Evolutionary conservation across 805 yeast species (phyloP), one percentile per base, ranked within the genome.

Genomic region (Pichia membranifaciens): DNA sequence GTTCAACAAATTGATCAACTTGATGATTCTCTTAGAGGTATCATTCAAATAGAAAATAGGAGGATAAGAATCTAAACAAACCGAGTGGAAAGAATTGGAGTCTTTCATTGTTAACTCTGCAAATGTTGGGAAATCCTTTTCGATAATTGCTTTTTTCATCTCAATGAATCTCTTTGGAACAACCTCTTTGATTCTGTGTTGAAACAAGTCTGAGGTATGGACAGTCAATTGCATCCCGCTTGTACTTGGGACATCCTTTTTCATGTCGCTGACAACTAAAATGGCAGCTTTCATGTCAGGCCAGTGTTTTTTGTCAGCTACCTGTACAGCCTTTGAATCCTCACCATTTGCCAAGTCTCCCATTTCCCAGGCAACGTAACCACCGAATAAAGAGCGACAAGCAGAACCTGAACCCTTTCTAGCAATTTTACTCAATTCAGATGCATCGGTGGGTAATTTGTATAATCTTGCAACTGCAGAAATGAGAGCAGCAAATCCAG

Each of bases 321-420:
- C 79, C 69, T 90, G 88, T 25, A 89, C 95, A 3, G 99, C 99
- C 58, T 81, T 83, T 13, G 97, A 90, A 69, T 93, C 99, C 39
- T 78, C 73, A n/a, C 99, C 99, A 61, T 89, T 84, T 0, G 54
- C 68, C 49, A 61, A 53, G 3, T 57, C 54, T 48, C 99, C 99
- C 97, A 90, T 89, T 66, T 93, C 96, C 99, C 99, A 93, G 3
- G 98, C 98, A 12, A 93, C 99, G 62, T 81, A 93, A 7, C 99
- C 99, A 41, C 99, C 98, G 67, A 87, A 88, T 52, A 93, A 72
- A 8, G 98, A 93, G 66, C 99, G 78, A 70, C 99, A 93, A 6
- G 99, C 99, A 13, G 96, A 88, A 2, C 99, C 99, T 6, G 97
- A 89, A 29, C 99, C 99, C 69, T 89, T 91, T 69, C 99, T 82